Conservation (phyloP, 306 rosid species). For the Cucumis hystrix region DNA sequence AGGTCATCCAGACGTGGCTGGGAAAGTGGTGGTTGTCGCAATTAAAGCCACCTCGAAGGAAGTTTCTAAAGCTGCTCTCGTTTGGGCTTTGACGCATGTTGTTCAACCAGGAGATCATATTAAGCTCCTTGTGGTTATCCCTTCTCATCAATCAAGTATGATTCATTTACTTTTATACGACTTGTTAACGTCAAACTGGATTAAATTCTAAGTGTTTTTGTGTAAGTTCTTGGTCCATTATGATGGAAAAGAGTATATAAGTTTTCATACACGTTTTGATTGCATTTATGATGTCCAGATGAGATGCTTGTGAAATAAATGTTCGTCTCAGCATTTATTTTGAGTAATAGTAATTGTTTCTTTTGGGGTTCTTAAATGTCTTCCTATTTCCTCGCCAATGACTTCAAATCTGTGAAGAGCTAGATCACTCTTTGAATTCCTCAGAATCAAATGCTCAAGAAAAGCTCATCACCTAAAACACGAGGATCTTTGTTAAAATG, state of each 20-base stretch:
- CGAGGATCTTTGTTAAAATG: background rate
- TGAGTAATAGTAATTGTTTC: background rate
- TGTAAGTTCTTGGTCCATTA: background rate
- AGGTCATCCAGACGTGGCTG: conserved; percentile 31
- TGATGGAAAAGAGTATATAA: background rate
- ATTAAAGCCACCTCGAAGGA: conserved; percentile 70
- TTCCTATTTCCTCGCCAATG: background rate
- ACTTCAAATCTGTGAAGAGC: background rate
- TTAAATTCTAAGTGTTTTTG: background rate
- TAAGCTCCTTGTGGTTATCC: conserved; percentile 68
- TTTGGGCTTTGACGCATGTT: conserved; percentile 97
- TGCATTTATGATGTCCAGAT: conserved; percentile 5
- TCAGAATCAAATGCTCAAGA: background rate
- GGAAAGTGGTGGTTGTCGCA: conserved; percentile 86
- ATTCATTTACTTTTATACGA: background rate
- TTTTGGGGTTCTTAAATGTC: background rate
- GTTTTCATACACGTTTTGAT: conserved; percentile 1
- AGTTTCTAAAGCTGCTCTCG: conserved; percentile 57
- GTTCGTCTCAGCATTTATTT: background rate
- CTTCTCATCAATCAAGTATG: conserved; percentile 50
- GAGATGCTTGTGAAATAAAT: background rate
- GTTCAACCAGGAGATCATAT: conserved; percentile 90
- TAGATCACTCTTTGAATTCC: background rate
- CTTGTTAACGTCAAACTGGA: background rate
- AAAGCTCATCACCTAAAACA: background rate